These are phyloP conservation scores for Rhizophora mangle DNA, from an alignment of 345 rosid genomes.

Conservation along the genomic window DNA sequence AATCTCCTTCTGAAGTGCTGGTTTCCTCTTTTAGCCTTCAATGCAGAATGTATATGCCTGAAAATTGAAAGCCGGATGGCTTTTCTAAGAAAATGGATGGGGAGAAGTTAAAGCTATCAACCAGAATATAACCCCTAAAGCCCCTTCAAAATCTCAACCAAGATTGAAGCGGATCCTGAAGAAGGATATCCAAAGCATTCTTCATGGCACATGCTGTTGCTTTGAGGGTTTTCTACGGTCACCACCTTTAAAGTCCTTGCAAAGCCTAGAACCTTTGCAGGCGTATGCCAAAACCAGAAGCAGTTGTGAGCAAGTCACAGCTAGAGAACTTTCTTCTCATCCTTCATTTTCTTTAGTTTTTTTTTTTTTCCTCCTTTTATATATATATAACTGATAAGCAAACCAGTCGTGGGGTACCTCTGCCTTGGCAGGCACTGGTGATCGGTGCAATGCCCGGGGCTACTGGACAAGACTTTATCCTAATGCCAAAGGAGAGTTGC, in stretches of 20 bases:
- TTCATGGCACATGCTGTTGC: slow-evolving; percentile 21
- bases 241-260: slow-evolving; percentile 4
- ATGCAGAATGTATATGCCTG: background rate
- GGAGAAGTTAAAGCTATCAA: background rate
- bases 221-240: slow-evolving; percentile 17
- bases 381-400: slow-evolving; percentile 21
- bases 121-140: too few relatives aligned
- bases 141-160: too few relatives aligned
- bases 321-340: too few relatives aligned
- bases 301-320: background rate
- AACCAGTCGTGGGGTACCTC: slow-evolving; percentile 39
- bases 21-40: background rate
- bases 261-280: background rate
- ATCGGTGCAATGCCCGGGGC: background rate
- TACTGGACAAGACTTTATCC: background rate
- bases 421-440: slow-evolving; percentile 33
- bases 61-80: background rate
- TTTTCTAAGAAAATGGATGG: background rate
- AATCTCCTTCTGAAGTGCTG: background rate
- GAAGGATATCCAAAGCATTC: slow-evolving; percentile 8
- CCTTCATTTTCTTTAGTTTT: too few relatives aligned
- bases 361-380: too few relatives aligned
- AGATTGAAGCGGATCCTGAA: background rate
- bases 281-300: slow-evolving; percentile 8
- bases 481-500: slow-evolving; percentile 53